A percentile compares a stretch with the other conserved stretches of the same genome.
phyloP scores from a whole-genome alignment of 768 basidiomycete species.

The Inosperma sp. region DNA sequence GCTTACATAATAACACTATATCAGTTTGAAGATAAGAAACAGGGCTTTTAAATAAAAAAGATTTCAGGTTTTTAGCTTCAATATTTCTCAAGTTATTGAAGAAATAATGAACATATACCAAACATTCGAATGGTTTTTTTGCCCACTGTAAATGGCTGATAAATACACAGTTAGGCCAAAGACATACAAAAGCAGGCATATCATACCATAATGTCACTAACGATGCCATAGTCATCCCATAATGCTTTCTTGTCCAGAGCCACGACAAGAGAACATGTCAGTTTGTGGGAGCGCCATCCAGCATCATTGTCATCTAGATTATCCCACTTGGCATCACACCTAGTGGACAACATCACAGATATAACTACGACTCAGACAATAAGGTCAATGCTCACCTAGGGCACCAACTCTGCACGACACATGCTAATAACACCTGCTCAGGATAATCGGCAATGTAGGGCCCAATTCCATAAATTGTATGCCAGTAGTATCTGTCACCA shows the following conservation, averaged over 20 bases:
- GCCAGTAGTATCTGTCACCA: constrained; percentile 28
- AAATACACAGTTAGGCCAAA: not conserved
- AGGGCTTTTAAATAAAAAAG: too few relatives aligned
- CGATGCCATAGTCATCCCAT: constrained; percentile 32
- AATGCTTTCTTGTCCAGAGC: constrained; percentile 18
- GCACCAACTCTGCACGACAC: constrained; percentile 35
- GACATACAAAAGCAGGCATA: not conserved
- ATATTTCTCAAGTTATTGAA: too few relatives aligned
- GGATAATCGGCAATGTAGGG: constrained; percentile 40
- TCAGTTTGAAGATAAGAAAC: too few relatives aligned
- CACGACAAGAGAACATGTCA: constrained; percentile 20
- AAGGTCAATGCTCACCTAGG: constrained; percentile 20
- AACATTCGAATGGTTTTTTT: too few relatives aligned
- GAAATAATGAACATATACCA: too few relatives aligned
- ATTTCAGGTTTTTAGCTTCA: too few relatives aligned
- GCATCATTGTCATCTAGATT: constrained; percentile 13
- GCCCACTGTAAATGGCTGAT: not conserved
- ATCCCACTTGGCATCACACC: constrained; percentile 11
- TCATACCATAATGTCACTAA: constrained; percentile 28
- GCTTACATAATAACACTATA: too few relatives aligned
- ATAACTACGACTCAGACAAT: too few relatives aligned
- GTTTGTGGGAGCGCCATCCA: constrained; percentile 17
- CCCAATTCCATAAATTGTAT: constrained; percentile 29
- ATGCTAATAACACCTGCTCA: constrained; percentile 29
- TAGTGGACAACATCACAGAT: not conserved